Percentiles rank a stretch among this genome's conserved stretches.
These are phyloP conservation scores for Debaryomyces coudertii DNA, from an alignment of 1,139 yeast species.

Conservation along the genomic window DNA sequence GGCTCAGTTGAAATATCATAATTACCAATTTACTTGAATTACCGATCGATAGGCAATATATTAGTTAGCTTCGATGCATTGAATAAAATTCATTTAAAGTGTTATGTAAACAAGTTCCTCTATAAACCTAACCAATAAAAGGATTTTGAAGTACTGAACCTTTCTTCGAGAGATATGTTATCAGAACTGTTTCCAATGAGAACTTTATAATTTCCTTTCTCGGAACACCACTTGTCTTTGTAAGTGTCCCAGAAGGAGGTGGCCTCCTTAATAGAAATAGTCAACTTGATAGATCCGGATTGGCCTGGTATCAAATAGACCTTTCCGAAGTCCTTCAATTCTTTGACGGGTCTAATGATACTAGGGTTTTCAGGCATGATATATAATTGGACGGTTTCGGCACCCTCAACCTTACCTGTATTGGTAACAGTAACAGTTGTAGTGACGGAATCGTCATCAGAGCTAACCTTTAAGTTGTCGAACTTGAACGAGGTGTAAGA, in stretches of 20 bases:
- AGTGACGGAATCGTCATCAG: slow-evolving; percentile 18
- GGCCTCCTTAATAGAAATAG: slow-evolving; percentile 49
- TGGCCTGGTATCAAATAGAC: slow-evolving; percentile 47
- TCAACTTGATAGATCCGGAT: slow-evolving; percentile 36
- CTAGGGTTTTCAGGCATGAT: slow-evolving; percentile 41
- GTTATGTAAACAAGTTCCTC: neutral
- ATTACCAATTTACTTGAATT: no score
- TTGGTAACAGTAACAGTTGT: slow-evolving; percentile 46
- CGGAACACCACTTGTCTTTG: slow-evolving; percentile 52
- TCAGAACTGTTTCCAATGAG: slow-evolving; percentile 45
- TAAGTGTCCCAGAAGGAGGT: slow-evolving; percentile 58
- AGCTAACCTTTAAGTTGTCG: slow-evolving; percentile 17
- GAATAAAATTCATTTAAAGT: neutral
- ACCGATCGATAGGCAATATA: no score
- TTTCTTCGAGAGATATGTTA: slow-evolving; percentile 31
- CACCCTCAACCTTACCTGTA: slow-evolving; percentile 43
- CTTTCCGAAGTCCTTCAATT: slow-evolving; percentile 58
- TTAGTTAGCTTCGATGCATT: no score
- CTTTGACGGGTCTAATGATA: slow-evolving; percentile 56
- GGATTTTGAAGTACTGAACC: slow-evolving; percentile 33
- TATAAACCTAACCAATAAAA: slow-evolving; percentile 25
- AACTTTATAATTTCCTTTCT: slow-evolving; percentile 52
- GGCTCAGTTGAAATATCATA: no score
- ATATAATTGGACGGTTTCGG: slow-evolving; percentile 52
- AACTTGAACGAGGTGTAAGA: slow-evolving; percentile 27